Percentiles rank a stretch among this genome's conserved stretches.
These are phyloP conservation scores for Colletotrichum higginsianum DNA, from an alignment of 2,329 filamentous ascomycete genomes.

Conservation along the genomic window DNA sequence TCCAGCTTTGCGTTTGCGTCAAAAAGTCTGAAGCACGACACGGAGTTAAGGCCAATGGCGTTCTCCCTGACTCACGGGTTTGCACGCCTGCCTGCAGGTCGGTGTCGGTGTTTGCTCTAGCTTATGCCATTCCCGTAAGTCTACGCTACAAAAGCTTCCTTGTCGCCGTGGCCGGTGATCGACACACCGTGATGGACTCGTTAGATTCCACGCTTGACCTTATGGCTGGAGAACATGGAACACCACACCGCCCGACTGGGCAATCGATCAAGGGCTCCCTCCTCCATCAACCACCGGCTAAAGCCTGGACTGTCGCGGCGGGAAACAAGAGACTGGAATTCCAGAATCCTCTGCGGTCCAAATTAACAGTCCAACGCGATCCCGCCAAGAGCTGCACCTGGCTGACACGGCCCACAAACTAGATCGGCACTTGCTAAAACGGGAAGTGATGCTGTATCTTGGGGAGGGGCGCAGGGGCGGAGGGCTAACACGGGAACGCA, in stretches of 20 bases:
- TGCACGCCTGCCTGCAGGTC: too few relatives aligned
- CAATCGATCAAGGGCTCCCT: background rate
- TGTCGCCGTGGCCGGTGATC: too few relatives aligned
- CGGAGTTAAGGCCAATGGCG: conserved; percentile 7
- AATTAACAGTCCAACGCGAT: conserved; percentile 4
- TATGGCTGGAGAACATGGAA: background rate
- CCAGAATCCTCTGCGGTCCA: background rate
- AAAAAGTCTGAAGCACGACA: conserved; percentile 24
- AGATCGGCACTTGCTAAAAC: conserved; percentile 8
- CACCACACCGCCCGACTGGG: background rate
- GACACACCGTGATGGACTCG: too few relatives aligned
- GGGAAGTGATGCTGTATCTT: background rate
- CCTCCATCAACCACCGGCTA: too few relatives aligned
- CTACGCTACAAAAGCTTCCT: background rate
- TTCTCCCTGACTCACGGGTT: conserved; percentile 27
- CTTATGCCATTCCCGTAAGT: background rate
- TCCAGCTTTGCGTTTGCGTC: background rate
- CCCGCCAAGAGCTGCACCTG: conserved; percentile 27
- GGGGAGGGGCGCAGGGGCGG: background rate
- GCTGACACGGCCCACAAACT: conserved; percentile 32
- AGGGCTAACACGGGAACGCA: background rate
- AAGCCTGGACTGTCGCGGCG: background rate
- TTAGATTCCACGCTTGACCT: too few relatives aligned
- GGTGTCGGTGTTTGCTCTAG: background rate
- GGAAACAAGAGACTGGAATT: background rate